These are phyloP conservation scores for Draba incana DNA, from an alignment of 345 rosid species.

Conservation along the genomic window DNA sequence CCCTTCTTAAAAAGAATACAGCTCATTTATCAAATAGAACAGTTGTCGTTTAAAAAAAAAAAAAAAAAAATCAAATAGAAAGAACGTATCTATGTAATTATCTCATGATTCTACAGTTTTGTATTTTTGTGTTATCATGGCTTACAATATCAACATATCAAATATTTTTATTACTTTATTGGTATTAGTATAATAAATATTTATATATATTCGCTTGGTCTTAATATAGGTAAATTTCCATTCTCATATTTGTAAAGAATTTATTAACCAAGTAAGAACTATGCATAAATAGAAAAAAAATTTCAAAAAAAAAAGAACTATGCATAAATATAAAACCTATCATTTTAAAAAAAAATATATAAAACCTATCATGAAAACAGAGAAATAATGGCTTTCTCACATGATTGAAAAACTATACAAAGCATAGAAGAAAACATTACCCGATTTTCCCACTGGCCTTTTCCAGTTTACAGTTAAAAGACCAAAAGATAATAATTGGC, in stretches of 20 bases:
- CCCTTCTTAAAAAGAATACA: too few species aligned
- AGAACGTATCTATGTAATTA: not conserved
- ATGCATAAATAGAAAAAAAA: not conserved
- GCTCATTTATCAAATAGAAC: too few species aligned
- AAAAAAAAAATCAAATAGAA: too few species aligned
- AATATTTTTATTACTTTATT: not conserved
- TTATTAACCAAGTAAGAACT: not conserved
- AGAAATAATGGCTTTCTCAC: not conserved
- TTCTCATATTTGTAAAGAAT: not conserved
- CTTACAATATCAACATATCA: not conserved
- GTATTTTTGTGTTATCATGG: not conserved
- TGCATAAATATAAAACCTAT: too few species aligned
- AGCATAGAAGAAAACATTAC: slow-evolving; percentile 13
- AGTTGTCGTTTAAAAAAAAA: too few species aligned
- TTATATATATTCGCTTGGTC: not conserved
- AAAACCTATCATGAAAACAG: not conserved
- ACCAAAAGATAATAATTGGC: slow-evolving; percentile 36
- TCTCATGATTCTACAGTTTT: not conserved
- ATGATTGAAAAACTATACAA: slow-evolving; percentile 27
- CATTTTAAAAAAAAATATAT: too few species aligned
- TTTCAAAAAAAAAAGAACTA: too few species aligned
- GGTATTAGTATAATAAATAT: not conserved
- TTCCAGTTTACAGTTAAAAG: slow-evolving; percentile 33
- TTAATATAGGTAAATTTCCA: not conserved
- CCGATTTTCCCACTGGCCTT: slow-evolving; percentile 28